Percentiles rank a stretch among this genome's conserved stretches.
These are phyloP conservation scores for Colletotrichum australisinense DNA, from an alignment of 2,329 filamentous ascomycete genomes.

Conservation along the genomic window DNA sequence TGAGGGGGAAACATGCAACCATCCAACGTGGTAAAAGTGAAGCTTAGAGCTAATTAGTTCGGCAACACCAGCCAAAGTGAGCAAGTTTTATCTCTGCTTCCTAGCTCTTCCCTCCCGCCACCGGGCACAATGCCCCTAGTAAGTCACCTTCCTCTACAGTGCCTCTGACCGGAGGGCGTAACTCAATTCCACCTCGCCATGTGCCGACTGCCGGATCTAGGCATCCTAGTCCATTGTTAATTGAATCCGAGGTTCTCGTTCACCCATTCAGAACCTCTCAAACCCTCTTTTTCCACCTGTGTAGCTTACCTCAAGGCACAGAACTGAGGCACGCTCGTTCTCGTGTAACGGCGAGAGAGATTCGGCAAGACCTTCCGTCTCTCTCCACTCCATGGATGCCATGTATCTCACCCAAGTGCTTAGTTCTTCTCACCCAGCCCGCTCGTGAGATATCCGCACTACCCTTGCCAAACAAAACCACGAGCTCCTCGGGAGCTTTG, in stretches of 20 bases:
- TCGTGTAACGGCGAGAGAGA: background rate
- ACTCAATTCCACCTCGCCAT: background rate
- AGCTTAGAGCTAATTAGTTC: background rate
- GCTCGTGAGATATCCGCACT: background rate
- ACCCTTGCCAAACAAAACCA: background rate
- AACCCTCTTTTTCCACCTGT: background rate
- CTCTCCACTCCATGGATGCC: background rate
- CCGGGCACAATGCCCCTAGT: background rate
- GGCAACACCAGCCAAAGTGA: background rate
- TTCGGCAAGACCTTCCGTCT: background rate
- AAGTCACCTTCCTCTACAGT: background rate
- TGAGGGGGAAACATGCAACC: background rate
- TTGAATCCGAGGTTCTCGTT: background rate
- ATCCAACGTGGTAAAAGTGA: background rate
- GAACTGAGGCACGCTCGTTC: background rate
- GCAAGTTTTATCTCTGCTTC: constrained; percentile 5
- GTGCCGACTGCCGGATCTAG: background rate
- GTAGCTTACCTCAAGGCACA: background rate
- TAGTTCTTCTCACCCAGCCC: background rate
- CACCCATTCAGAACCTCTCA: background rate
- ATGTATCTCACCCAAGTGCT: background rate
- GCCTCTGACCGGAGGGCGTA: background rate
- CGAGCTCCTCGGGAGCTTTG: background rate
- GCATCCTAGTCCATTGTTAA: background rate
- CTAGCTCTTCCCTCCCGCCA: background rate